These are phyloP conservation scores for Cryptosporidium meleagridis DNA, from an alignment of 169 alveolate species.

Conservation along the genomic window DNA sequence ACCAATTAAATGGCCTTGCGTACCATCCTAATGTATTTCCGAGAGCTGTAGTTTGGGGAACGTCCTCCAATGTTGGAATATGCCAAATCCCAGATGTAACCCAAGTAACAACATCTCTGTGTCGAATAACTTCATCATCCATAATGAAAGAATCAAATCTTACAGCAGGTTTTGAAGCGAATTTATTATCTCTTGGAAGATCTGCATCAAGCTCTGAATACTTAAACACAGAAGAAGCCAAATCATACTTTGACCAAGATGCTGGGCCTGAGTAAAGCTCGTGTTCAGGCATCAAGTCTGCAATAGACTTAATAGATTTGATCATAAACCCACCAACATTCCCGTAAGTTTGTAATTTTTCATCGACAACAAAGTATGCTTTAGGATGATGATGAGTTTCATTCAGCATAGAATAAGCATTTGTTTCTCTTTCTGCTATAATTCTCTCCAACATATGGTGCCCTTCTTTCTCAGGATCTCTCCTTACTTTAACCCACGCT, in stretches of 20 bases:
- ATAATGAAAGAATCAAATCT: conserved; percentile 78
- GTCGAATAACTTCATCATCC: conserved; percentile 78
- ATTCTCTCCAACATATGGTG: conserved; percentile 76
- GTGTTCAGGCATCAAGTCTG: conserved; percentile 77
- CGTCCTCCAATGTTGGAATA: conserved; percentile 81
- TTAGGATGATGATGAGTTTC: conserved; percentile 78
- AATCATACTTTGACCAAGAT: conserved; percentile 81
- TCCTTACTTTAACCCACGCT: conserved; percentile 75
- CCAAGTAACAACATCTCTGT: conserved; percentile 81
- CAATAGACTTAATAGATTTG: conserved; percentile 69
- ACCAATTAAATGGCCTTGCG: conserved; percentile 79
- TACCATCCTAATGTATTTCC: conserved; percentile 81
- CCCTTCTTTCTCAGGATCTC: conserved; percentile 78
- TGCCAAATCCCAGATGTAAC: conserved; percentile 80
- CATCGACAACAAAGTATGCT: conserved; percentile 78
- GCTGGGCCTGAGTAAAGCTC: conserved; percentile 82
- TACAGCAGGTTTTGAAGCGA: conserved; percentile 81
- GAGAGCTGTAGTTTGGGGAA: conserved; percentile 80
- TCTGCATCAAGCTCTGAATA: conserved; percentile 78
- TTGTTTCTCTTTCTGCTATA: conserved; percentile 78
- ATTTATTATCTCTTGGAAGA: conserved; percentile 82
- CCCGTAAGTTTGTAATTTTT: conserved; percentile 78
- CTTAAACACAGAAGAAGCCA: conserved; percentile 77
- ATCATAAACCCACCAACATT: conserved; percentile 79
- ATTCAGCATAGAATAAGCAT: conserved; percentile 75